Evolutionary conservation across 2,329 filamentous ascomycete species (phyloP), one percentile per base, ranked within the genome.

Genomic region (Zymoseptoria brevis): DNA sequence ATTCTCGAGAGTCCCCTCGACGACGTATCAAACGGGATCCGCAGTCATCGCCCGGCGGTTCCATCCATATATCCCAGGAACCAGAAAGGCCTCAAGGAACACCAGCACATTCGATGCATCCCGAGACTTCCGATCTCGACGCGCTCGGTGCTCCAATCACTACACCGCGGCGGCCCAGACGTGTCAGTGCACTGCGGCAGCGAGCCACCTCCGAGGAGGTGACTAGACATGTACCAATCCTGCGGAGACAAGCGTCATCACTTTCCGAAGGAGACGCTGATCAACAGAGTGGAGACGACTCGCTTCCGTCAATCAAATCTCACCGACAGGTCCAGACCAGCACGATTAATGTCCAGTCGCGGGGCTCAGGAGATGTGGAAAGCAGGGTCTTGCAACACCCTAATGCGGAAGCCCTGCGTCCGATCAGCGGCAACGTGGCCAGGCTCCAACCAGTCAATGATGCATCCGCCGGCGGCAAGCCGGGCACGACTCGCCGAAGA

Each of bases 41-140:
- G 5, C 62, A 61, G 8, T 45, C 35, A 16, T 68, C 66, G 24
- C 64, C 66, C 2, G 53, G 63, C 41, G 50, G 51, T 19, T 63
- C 68, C 7, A 67, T 75, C 41, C 69, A 66, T 54, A 76, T 76
- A 59, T 74, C 75, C 16, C 76, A 79, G 58, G 68, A 66, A 8
- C 61, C 56, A 54, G 75, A 73, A 54, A 77, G 75, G 59, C 70
- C 73, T 21, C 67, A 56, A 29, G 19, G 48, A 16, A 50, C 30
- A 8, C 53, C 50, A 13, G 41, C 60, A n/a, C 66, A 62, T 8
- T 62, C 70, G 19, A 50, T 67, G 4, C 71, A 72, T 8, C 73
- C 67, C 7, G 73, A 77, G 57, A 77, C 75, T 1, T 73, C 79
- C 30, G 77, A 80, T 53, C 70, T 80, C 2, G 77, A 80, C 60